Percentiles rank a stretch among this genome's conserved stretches.
Evolutionary conservation across 805 yeast species (phyloP).

Genomic region (Lachancea nothofagi): DNA sequence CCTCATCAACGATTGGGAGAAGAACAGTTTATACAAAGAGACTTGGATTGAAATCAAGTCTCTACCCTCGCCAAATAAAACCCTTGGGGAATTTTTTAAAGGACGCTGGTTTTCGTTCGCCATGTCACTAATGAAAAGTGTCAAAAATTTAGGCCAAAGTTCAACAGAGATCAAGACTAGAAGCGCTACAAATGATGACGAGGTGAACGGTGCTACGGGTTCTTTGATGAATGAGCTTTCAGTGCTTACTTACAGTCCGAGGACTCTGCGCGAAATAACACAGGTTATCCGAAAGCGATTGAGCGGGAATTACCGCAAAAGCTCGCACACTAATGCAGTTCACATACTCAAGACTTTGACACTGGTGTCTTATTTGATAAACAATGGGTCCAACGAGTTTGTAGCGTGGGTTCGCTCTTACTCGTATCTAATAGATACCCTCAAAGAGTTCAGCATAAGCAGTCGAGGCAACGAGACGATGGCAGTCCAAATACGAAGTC

Average conservation of each 20-base stretch:
- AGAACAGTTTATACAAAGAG: too few relatives aligned
- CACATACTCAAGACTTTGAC: slow-evolving; percentile 48
- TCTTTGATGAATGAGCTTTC: slow-evolving; percentile 49
- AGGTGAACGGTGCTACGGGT: slow-evolving; percentile 52
- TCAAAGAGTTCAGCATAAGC: slow-evolving; percentile 30
- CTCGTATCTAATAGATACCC: slow-evolving; percentile 29
- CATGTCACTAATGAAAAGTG: slow-evolving; percentile 29
- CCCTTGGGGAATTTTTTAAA: neutral
- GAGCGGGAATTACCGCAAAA: slow-evolving; percentile 23
- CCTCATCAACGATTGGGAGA: too few relatives aligned
- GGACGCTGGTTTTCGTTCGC: neutral
- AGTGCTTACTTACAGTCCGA: slow-evolving; percentile 38
- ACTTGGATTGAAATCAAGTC: too few relatives aligned
- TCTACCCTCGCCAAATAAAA: too few relatives aligned
- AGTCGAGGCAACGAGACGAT: slow-evolving; percentile 34
- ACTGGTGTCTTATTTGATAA: slow-evolving; percentile 44
- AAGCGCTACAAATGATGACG: slow-evolving; percentile 46
- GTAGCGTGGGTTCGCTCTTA: slow-evolving; percentile 41
- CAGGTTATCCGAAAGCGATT: slow-evolving; percentile 40
- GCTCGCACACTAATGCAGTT: slow-evolving; percentile 33
- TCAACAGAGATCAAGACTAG: slow-evolving; percentile 36
- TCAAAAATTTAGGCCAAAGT: slow-evolving; percentile 31
- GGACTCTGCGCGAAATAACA: slow-evolving; percentile 37
- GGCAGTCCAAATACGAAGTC: slow-evolving; percentile 35
- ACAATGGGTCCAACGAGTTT: slow-evolving; percentile 50